Evolutionary conservation across 768 basidiomycete species (phyloP).

Genomic region (Suillus tomentosus): DNA sequence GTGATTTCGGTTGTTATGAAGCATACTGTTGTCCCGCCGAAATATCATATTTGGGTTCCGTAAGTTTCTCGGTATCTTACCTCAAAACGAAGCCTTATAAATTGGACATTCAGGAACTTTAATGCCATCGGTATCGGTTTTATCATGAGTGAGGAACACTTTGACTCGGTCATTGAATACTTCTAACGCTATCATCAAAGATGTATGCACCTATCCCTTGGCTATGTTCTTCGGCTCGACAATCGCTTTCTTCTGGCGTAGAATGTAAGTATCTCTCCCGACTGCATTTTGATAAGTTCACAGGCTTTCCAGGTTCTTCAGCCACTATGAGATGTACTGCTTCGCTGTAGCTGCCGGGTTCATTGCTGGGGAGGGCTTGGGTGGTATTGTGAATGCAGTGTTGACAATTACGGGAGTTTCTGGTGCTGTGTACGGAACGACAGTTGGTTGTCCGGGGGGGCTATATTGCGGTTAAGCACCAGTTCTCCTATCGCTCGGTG

Average conservation of each 20-base stretch:
- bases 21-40: slow-evolving; percentile 24
- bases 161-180: too few relatives aligned
- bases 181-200: slow-evolving; percentile 8
- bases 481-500: not conserved
- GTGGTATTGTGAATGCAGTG: slow-evolving; percentile 36
- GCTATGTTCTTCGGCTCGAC: slow-evolving; percentile 29
- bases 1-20: slow-evolving; percentile 48
- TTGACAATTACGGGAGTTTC: slow-evolving; percentile 32
- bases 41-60: slow-evolving; percentile 25
- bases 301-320: slow-evolving; percentile 7
- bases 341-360: slow-evolving; percentile 42
- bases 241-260: slow-evolving; percentile 24
- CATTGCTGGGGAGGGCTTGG: slow-evolving; percentile 43
- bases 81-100: not conserved
- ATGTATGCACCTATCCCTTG: slow-evolving; percentile 26
- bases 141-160: slow-evolving; percentile 9
- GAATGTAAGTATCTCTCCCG: not conserved
- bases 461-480: slow-evolving; percentile 28
- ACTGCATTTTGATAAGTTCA: not conserved
- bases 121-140: slow-evolving; percentile 30
- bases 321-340: slow-evolving; percentile 26
- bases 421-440: slow-evolving; percentile 30
- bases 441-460: slow-evolving; percentile 31
- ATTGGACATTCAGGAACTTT: slow-evolving; percentile 21
- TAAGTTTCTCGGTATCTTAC: slow-evolving; percentile 11